These are phyloP conservation scores for Tuber aestivum DNA, from an alignment of 495 filamentous ascomycete genomes.

Conservation along the genomic window DNA sequence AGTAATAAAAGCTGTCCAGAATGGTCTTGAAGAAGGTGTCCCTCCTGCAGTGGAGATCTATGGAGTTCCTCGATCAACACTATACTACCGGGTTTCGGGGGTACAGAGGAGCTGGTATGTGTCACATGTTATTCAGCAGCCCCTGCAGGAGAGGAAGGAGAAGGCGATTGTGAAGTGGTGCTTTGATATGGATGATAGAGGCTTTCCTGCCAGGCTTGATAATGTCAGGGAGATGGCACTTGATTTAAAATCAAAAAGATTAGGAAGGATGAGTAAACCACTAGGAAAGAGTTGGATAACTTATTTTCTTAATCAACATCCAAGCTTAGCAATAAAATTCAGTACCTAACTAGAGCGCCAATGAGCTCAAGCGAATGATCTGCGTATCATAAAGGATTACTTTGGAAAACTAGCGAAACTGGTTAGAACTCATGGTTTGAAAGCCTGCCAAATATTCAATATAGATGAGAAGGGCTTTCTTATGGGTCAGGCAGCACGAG, in stretches of 20 bases:
- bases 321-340: constrained; percentile 8
- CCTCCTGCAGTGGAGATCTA: constrained; percentile 1
- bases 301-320: constrained; percentile 12
- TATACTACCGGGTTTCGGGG: background rate
- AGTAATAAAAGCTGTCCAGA: constrained; percentile 8
- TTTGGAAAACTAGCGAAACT: too few species aligned
- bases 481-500: too few species aligned
- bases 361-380: constrained; percentile 10
- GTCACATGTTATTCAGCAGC: background rate
- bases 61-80: constrained; percentile 6
- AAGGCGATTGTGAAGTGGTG: constrained; percentile 4
- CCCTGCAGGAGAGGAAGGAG: background rate
- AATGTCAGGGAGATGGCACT: background rate
- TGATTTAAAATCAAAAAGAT: background rate
- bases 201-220: background rate
- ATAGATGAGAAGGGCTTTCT: too few species aligned
- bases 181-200: constrained; percentile 3
- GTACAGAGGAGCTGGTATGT: background rate
- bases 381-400: background rate
- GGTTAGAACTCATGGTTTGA: too few species aligned
- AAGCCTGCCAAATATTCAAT: too few species aligned
- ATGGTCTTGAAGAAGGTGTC: background rate
- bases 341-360: background rate
- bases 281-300: constrained; percentile 1
- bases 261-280: background rate